These are phyloP conservation scores for Kodamaea hsintzibuensis DNA, from an alignment of 805 yeast genomes.

Conservation along the genomic window DNA sequence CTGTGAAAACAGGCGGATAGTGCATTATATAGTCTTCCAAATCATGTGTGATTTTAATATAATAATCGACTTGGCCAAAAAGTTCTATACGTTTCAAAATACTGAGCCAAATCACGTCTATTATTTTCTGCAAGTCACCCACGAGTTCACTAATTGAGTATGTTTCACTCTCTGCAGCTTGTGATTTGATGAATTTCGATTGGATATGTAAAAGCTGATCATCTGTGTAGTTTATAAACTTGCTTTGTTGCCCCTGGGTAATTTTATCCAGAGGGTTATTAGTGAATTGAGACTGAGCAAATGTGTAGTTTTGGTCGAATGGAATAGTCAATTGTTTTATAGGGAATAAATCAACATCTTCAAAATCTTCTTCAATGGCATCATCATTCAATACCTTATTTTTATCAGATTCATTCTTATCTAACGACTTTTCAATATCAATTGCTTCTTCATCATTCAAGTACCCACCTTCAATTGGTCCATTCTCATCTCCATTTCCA, in stretches of 20 bases:
- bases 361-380: conserved; percentile 1
- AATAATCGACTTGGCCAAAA: conserved; percentile 64
- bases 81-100: conserved; percentile 29
- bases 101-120: conserved; percentile 65
- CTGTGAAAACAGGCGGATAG: conserved; percentile 22
- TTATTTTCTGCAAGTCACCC: conserved; percentile 46
- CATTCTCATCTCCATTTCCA: not conserved
- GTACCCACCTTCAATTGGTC: not conserved
- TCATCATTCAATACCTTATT: not conserved
- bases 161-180: conserved; percentile 28
- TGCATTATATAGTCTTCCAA: conserved; percentile 56
- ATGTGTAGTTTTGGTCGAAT: conserved; percentile 30
- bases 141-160: conserved; percentile 37
- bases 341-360: conserved; percentile 11
- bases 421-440: too few relatives aligned
- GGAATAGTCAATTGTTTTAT: conserved; percentile 20
- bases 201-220: conserved; percentile 53
- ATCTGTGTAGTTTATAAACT: conserved; percentile 56
- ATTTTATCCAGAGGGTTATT: conserved; percentile 9
- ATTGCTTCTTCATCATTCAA: not conserved
- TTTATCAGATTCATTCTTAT: too few relatives aligned
- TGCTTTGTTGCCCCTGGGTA: conserved; percentile 50
- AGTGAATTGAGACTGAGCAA: conserved; percentile 15
- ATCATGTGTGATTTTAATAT: conserved; percentile 66
- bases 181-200: conserved; percentile 47